Base-by-base conservation (phyloP, 2,329 filamentous ascomycete genomes). In the Exophiala dermatitidis region DNA sequence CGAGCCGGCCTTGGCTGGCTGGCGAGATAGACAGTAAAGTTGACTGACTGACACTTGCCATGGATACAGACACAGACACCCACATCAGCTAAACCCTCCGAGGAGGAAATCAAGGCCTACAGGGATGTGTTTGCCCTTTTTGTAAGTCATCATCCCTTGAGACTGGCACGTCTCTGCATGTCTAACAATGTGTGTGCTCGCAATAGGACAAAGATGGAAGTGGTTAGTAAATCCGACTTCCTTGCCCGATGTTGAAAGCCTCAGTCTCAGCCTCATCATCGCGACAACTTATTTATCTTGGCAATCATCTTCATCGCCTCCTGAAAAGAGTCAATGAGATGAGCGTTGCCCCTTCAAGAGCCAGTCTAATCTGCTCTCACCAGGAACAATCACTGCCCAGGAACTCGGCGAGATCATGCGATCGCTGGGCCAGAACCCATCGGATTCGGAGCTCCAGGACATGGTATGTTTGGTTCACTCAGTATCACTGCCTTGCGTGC, bases 371-470 rank as follows among this genome's bases (percentile, higher is more conserved):
- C 42, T 43, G 40, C 41, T 12, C 33, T 31, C 40, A 41, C 60
- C 63, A 82, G 80, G 80, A 58, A 77, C 81, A 67, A 83, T 84
- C 72, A 82, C 80, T 56, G 80, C 79, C 65, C 77, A 77, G 63
- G 81, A 83, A 68, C 74, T 84, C 50, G 80, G 80, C 66, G 78
- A 77, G 48, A 79, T 83, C 62, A 83, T 84, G 80, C 74, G 75
- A 66, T 80, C 78, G 53, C 78, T 84, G 37, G 80, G 80, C 64
- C 77, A 82, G 64, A 81, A 82, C 68, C 78, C 81, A 56, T 79
- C 77, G 69, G 77, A 81, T 60, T 75, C 76, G 52, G 81, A 84
- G 69, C 73, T 84, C 50, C 76, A 81, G 66, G 80, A 84, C 67
- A 82, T 84, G 73, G 57, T 59, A 41, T 30, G 52, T 48, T n/a